Percentiles rank a stretch among this genome's conserved stretches.
phyloP scores from a whole-genome alignment of 768 basidiomycete genomes.

The Mycena metata region DNA sequence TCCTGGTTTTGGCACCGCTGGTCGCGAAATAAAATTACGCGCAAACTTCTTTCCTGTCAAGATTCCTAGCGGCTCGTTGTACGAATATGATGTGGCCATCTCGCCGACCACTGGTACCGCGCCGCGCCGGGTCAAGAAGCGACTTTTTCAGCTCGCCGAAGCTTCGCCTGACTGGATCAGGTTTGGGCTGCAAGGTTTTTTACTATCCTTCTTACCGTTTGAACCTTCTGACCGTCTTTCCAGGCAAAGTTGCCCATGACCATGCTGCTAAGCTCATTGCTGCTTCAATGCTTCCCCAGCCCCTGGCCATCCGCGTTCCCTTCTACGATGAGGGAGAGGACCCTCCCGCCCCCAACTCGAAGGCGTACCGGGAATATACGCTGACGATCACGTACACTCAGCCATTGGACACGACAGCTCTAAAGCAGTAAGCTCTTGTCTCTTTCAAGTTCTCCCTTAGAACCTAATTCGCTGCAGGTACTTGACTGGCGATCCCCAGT shows the following conservation, averaged over 20 bases:
- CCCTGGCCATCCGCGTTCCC: slow-evolving; percentile 57
- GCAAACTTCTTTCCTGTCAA: slow-evolving; percentile 79
- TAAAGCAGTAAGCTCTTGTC: slow-evolving; percentile 55
- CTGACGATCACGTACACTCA: slow-evolving; percentile 58
- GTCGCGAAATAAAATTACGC: slow-evolving; percentile 64
- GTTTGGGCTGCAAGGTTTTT: slow-evolving; percentile 60
- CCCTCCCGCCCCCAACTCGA: slow-evolving; percentile 53
- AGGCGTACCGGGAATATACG: slow-evolving; percentile 60
- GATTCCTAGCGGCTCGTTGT: slow-evolving; percentile 61
- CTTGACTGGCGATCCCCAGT: slow-evolving; percentile 66
- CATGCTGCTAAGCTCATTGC: slow-evolving; percentile 66
- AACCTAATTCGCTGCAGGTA: slow-evolving; percentile 58
- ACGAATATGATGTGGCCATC: slow-evolving; percentile 75
- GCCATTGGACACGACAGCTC: slow-evolving; percentile 66
- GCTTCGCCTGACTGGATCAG: slow-evolving; percentile 60
- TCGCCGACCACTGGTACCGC: slow-evolving; percentile 63
- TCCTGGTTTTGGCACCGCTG: slow-evolving; percentile 68
- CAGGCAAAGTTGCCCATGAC: slow-evolving; percentile 66
- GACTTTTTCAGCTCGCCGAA: slow-evolving; percentile 77
- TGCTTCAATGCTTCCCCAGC: slow-evolving; percentile 59
- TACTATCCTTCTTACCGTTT: background rate
- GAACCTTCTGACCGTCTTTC: background rate
- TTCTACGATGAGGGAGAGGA: slow-evolving; percentile 67
- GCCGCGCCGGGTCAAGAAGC: slow-evolving; percentile 66
- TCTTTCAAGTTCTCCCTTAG: slow-evolving; percentile 45